These are phyloP conservation scores for Picochlorum sp. DNA, from an alignment of 139 green algal species.

Conservation along the genomic window DNA sequence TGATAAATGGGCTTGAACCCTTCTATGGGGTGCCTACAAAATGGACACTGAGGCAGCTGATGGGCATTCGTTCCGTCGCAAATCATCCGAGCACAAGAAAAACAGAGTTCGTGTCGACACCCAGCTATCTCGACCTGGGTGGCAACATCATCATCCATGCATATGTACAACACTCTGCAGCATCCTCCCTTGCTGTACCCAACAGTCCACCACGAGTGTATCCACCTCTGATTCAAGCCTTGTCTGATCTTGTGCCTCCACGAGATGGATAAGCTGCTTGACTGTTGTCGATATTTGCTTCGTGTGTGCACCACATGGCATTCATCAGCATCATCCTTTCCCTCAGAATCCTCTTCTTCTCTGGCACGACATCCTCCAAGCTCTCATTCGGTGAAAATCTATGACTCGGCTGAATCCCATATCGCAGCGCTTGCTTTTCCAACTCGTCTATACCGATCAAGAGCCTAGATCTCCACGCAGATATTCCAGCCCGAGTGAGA, in stretches of 20 bases:
- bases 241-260: conserved; percentile 1
- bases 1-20: conserved; percentile 14
- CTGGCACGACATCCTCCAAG: background rate
- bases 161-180: conserved; percentile 19
- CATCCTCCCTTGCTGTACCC: background rate
- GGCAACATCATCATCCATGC: conserved; percentile 23
- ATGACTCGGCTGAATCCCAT: conserved; percentile 15
- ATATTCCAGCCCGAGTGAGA: conserved; percentile 22
- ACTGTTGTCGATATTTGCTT: conserved; percentile 14
- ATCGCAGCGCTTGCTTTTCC: conserved; percentile 19
- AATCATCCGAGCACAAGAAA: conserved; percentile 22
- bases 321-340: background rate
- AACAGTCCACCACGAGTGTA: background rate
- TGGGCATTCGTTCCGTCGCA: conserved; percentile 20
- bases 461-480: conserved; percentile 25
- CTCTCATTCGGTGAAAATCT: background rate
- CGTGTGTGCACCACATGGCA: background rate
- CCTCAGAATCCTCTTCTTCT: background rate
- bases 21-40: conserved; percentile 28
- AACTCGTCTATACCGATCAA: conserved; percentile 29
- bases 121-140: conserved; percentile 12
- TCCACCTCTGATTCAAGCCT: background rate
- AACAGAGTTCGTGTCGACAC: conserved; percentile 31
- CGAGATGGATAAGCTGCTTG: conserved; percentile 20
- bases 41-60: conserved; percentile 29